These are phyloP conservation scores for Cercophora sp. DNA, from an alignment of 495 filamentous ascomycete genomes.

Conservation along the genomic window DNA sequence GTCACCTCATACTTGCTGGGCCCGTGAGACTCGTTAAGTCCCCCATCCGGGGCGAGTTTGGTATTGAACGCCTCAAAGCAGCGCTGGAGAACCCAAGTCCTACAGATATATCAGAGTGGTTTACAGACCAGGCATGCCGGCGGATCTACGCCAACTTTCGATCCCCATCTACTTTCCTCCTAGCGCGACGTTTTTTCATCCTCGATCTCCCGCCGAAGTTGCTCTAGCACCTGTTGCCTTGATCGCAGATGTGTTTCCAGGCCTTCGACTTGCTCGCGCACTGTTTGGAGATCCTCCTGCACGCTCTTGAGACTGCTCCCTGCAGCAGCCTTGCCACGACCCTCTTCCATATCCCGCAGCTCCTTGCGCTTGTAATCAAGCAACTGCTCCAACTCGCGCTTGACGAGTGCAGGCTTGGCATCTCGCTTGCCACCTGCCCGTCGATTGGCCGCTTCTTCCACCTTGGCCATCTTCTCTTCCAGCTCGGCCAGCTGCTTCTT, in stretches of 20 bases:
- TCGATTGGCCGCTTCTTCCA: slow-evolving; percentile 54
- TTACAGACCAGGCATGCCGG: no score
- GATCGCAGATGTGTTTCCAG: slow-evolving; percentile 61
- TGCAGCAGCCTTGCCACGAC: slow-evolving; percentile 59
- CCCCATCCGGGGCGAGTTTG: no score
- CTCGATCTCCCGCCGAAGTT: slow-evolving; percentile 57
- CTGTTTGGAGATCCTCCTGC: slow-evolving; percentile 64
- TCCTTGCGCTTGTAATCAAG: slow-evolving; percentile 72
- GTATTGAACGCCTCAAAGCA: no score
- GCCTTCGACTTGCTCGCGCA: slow-evolving; percentile 71
- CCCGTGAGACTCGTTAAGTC: no score
- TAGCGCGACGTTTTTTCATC: slow-evolving; percentile 54
- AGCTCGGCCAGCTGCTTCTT: slow-evolving; percentile 87
- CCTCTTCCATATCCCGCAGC: slow-evolving; percentile 70
- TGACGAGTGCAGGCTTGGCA: slow-evolving; percentile 76
- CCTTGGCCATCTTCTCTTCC: slow-evolving; percentile 74
- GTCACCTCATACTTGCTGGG: no score
- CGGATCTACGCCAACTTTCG: no score
- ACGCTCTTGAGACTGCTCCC: slow-evolving; percentile 59
- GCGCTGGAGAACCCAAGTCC: no score
- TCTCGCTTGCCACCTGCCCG: slow-evolving; percentile 51
- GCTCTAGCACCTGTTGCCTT: slow-evolving; percentile 55
- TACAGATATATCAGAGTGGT: no score
- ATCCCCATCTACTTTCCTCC: no score
- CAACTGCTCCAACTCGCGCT: slow-evolving; percentile 87